A percentile compares a stretch with the other conserved stretches of the same genome.
phyloP scores from a whole-genome alignment of 371 early-diverging fungal genomes.

The Haplosporangium sp. region DNA sequence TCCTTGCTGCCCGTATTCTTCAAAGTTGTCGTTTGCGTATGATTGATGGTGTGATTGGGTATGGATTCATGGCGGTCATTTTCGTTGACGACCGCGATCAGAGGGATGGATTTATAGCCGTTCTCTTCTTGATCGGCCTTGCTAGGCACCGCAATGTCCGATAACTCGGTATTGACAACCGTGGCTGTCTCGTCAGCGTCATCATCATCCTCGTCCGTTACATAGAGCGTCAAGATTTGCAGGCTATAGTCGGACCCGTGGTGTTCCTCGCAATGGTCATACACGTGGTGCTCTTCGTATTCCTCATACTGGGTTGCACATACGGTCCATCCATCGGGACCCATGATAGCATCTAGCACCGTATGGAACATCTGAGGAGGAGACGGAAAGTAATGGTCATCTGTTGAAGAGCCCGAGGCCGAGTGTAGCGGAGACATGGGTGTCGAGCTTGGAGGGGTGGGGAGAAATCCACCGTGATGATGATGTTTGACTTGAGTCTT shows the following conservation, averaged over 20 bases:
- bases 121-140: background rate
- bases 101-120: background rate
- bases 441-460: conserved; percentile 40
- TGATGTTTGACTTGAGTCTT: background rate
- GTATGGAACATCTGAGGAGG: background rate
- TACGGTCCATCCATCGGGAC: conserved; percentile 5
- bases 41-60: too few species aligned
- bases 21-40: too few species aligned
- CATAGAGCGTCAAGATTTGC: conserved; percentile 26
- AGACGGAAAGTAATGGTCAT: background rate
- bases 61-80: too few species aligned
- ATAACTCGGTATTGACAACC: background rate
- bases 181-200: conserved; percentile 7
- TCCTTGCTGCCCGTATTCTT: background rate
- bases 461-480: conserved; percentile 18
- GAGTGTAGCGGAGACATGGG: conserved; percentile 32
- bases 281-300: conserved; percentile 44
- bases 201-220: conserved; percentile 28
- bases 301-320: conserved; percentile 9
- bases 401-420: conserved; percentile 7
- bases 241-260: conserved; percentile 40
- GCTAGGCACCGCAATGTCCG: background rate
- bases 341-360: background rate
- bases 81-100: too few species aligned
- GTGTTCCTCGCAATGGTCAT: conserved; percentile 32